Percentiles rank a stretch among this genome's conserved stretches.
Conservation (phyloP, 495 filamentous ascomycete genomes). For the Letharia columbiana region DNA sequence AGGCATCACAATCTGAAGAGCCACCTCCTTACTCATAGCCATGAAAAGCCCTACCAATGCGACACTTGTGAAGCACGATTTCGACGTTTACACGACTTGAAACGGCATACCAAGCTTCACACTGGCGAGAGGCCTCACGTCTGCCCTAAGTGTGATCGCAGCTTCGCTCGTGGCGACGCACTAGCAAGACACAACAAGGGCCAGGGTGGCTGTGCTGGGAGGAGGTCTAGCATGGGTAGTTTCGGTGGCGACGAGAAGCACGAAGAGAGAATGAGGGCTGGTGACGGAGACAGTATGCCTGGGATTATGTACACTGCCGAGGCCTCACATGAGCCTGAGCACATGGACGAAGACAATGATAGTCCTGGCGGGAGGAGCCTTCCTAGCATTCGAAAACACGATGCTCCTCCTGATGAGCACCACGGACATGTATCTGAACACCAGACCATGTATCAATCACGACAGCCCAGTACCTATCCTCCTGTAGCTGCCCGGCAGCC, state of each 20-base stretch:
- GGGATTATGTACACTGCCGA: constrained; percentile 58
- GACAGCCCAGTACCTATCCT: constrained; percentile 69
- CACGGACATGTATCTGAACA: constrained; percentile 42
- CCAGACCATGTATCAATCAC: constrained; percentile 45
- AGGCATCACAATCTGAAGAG: constrained; percentile 98
- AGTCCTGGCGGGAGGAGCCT: constrained; percentile 47
- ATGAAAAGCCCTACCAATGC: constrained; percentile 95
- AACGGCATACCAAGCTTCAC: constrained; percentile 91
- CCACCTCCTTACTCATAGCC: constrained; percentile 93
- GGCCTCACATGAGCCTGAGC: constrained; percentile 47
- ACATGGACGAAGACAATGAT: constrained; percentile 52
- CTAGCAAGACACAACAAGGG: constrained; percentile 93
- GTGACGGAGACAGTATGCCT: constrained; percentile 68
- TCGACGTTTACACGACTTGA: constrained; percentile 86
- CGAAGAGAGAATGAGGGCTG: constrained; percentile 38
- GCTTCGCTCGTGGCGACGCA: constrained; percentile 92
- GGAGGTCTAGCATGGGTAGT: constrained; percentile 77
- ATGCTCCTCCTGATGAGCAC: constrained; percentile 37
- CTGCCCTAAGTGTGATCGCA: constrained; percentile 85
- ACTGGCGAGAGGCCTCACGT: constrained; percentile 93
- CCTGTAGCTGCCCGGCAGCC: constrained; percentile 48
- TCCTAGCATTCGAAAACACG: constrained; percentile 66
- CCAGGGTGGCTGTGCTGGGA: constrained; percentile 87
- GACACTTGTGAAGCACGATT: constrained; percentile 84
- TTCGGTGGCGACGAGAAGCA: constrained; percentile 74